Conservation (phyloP, 805 yeast species). For the Barnettozyma californica region DNA sequence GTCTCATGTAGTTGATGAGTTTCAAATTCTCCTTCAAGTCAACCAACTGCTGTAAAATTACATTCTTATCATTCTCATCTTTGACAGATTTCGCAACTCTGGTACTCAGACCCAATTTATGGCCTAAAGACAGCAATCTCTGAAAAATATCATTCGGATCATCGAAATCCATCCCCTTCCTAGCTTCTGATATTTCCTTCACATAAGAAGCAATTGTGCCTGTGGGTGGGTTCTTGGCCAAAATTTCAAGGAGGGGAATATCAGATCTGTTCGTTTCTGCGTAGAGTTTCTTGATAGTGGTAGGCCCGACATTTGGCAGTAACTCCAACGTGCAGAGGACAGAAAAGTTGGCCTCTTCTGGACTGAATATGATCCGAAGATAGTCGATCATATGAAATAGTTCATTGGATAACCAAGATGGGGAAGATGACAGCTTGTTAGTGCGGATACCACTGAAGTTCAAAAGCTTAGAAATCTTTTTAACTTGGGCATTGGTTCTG, state of each 20-base stretch:
- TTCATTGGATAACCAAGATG: slow-evolving; percentile 46
- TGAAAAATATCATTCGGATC: slow-evolving; percentile 12
- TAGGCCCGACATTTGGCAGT: slow-evolving; percentile 21
- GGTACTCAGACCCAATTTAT: slow-evolving; percentile 13
- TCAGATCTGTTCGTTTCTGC: slow-evolving; percentile 4
- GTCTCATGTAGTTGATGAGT: slow-evolving; percentile 22
- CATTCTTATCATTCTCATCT: slow-evolving; percentile 23
- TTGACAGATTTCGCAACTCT: slow-evolving; percentile 14
- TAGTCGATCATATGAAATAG: slow-evolving; percentile 42
- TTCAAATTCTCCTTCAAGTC: slow-evolving; percentile 35
- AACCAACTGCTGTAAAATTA: slow-evolving; percentile 25
- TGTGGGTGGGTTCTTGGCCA: slow-evolving; percentile 10
- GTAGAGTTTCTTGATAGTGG: slow-evolving; percentile 19
- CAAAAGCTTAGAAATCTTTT: slow-evolving; percentile 34
- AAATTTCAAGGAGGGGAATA: slow-evolving; percentile 10
- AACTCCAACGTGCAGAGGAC: slow-evolving; percentile 23
- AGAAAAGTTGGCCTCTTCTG: slow-evolving; percentile 25
- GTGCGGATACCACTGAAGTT: slow-evolving; percentile 37
- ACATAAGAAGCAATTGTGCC: slow-evolving; percentile 27
- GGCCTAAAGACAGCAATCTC: slow-evolving; percentile 10
- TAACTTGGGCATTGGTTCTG: slow-evolving; percentile 46
- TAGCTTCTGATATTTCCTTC: slow-evolving; percentile 15
- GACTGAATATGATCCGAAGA: slow-evolving; percentile 35
- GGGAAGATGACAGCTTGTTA: slow-evolving; percentile 39
- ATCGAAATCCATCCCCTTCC: slow-evolving; percentile 14